Evolutionary conservation across 306 rosid species (phyloP).

Genomic region (Delonix regia): DNA sequence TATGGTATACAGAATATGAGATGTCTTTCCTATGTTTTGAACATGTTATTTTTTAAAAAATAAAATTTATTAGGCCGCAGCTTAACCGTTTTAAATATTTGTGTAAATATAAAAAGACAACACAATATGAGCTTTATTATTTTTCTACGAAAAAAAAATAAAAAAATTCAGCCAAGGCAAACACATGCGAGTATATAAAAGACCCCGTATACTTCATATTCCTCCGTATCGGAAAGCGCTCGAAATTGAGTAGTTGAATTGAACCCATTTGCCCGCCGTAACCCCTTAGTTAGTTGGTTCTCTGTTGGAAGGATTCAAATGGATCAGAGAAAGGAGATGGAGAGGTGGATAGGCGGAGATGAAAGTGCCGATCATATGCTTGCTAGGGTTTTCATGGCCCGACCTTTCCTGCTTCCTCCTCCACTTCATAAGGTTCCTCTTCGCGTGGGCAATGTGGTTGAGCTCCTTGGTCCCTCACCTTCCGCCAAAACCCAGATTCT

Average conservation of each 20-base stretch:
- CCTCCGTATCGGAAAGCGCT: no score
- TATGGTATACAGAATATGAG: no score
- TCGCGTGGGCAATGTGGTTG: constrained; percentile 81
- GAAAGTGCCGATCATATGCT: constrained; percentile 72
- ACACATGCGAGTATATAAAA: no score
- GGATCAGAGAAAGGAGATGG: constrained; percentile 1
- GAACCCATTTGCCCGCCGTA: neutral
- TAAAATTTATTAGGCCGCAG: no score
- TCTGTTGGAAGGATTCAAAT: neutral
- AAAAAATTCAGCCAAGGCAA: no score
- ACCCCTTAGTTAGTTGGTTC: neutral
- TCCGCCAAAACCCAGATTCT: constrained; percentile 84
- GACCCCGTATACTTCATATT: no score
- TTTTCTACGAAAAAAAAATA: no score
- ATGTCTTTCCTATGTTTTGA: no score
- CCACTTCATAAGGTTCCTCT: constrained; percentile 85
- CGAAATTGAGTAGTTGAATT: neutral
- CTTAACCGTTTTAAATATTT: no score
- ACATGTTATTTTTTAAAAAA: no score
- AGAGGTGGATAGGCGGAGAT: constrained; percentile 63
- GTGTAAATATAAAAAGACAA: no score
- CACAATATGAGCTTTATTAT: no score
- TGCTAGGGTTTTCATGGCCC: constrained; percentile 52
- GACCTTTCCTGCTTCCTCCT: constrained; percentile 63
- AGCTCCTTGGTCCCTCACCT: constrained; percentile 79